phyloP scores from a whole-genome alignment of 306 rosid genomes.

The cucumber (Cucumis sativus) region DNA sequence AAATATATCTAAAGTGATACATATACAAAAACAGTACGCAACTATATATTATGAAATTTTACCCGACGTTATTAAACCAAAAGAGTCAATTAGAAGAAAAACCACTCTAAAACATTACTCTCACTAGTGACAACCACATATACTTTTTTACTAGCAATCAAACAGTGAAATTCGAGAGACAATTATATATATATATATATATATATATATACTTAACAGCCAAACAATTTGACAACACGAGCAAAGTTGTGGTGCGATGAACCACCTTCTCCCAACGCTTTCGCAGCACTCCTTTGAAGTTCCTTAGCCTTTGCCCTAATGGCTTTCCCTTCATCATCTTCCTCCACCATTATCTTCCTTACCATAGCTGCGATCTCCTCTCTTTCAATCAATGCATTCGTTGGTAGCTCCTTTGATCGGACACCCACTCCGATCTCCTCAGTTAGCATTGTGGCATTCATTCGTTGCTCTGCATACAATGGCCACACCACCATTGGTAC shows the following conservation, averaged over 20 bases:
- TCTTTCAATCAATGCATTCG: slow-evolving; percentile 23
- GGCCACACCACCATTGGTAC: slow-evolving; percentile 47
- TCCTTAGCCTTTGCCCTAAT: slow-evolving; percentile 1
- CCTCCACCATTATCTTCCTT: slow-evolving; percentile 16
- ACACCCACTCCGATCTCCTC: slow-evolving; percentile 31
- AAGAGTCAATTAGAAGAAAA: no score
- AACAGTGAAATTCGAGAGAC: no score
- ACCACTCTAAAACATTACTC: no score
- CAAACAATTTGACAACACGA: neutral
- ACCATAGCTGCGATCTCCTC: slow-evolving; percentile 38
- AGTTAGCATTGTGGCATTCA: slow-evolving; percentile 30
- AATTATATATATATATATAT: no score
- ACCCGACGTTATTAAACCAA: no score
- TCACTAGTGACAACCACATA: no score
- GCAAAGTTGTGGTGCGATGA: slow-evolving; percentile 14
- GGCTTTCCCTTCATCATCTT: slow-evolving; percentile 2
- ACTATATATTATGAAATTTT: no score
- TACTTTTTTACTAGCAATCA: no score
- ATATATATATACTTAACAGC: no score
- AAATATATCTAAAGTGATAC: no score
- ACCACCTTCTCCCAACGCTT: slow-evolving; percentile 16
- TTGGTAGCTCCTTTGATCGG: slow-evolving; percentile 12
- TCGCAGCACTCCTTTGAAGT: slow-evolving; percentile 10
- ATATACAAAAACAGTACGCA: no score
- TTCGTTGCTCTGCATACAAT: slow-evolving; percentile 33